Conservation (phyloP, 352 stramenopile genomes). For the Phytophthora pini region DNA sequence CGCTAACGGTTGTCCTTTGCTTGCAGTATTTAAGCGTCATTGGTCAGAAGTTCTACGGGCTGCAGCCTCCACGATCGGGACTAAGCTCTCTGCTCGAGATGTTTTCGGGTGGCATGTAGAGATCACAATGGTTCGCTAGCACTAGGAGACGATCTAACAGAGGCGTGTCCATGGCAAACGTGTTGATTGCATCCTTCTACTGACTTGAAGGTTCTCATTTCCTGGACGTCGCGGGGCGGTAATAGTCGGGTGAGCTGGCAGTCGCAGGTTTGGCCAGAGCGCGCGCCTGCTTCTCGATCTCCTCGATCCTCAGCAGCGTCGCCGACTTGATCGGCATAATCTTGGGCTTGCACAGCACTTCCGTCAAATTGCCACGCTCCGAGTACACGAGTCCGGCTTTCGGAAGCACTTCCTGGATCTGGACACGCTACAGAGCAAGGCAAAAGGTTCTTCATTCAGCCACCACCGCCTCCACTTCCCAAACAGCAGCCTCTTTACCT, state of each 20-base stretch:
- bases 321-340: conserved; percentile 91
- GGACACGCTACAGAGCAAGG: conserved; percentile 51
- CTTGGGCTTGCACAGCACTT: conserved; percentile 91
- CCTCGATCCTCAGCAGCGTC: conserved; percentile 84
- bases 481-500: conserved; percentile 15
- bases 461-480: neutral
- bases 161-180: neutral
- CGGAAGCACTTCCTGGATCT: conserved; percentile 86
- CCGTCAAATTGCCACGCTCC: conserved; percentile 82
- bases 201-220: conserved; percentile 15
- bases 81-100: conserved; percentile 87
- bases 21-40: conserved; percentile 84
- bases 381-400: conserved; percentile 92
- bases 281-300: conserved; percentile 81
- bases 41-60: conserved; percentile 86
- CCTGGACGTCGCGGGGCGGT: conserved; percentile 21
- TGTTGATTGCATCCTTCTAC: no score
- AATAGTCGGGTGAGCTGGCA: conserved; percentile 25
- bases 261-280: conserved; percentile 38
- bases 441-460: neutral
- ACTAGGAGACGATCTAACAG: neutral
- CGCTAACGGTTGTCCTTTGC: conserved; percentile 1
- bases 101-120: conserved; percentile 84
- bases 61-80: conserved; percentile 78
- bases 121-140: conserved; percentile 4